Evolutionary conservation across 2,329 filamentous ascomycete genomes (phyloP), one percentile per base, ranked within the genome.

Genomic region (Pyrenochaeta sp.): DNA sequence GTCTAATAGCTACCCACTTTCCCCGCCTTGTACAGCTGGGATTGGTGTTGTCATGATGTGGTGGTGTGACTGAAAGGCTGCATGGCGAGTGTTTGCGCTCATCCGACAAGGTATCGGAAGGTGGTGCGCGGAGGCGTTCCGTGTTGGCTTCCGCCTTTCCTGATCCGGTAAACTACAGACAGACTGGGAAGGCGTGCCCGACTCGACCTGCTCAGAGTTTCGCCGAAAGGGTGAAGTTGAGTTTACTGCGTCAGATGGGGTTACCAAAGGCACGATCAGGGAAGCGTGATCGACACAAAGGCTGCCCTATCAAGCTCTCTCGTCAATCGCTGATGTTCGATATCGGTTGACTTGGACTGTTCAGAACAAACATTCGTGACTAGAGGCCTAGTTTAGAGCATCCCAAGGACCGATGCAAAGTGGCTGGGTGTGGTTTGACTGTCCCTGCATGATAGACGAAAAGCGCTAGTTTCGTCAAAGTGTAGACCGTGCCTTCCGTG

Each of bases 71-170:
- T 32, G 49, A 53, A 47, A 52, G 27, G 24, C 42, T 48, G 7
- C 52, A 52, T 40, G 55, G 55, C 52, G 32, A 49, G 30, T 57
- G 50, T 42, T 37, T 71, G 69, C 71, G 67, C 59, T 72, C 68
- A 67, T 69, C 71, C 69, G 71, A 69, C 42, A 59, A 50, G 44
- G 52, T 42, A 42, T 64, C 69, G 63, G 66, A 61, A 55, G 56
- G 44, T 47, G 50, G 48, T 48, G 52, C 32, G 56, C 54, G 63
- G 59, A 58, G 22, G 52, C 52, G 37, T 67, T 71, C 66, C 66
- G 66, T 60, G 34, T 39, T 19, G 51, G 19, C 50, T 27, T 57
- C 53, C 19, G 54, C 47, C 51, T 60, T 62, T 40, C 58, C 56
- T 25, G 42, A 63, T 60, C 42, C 10, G 49, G 59, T 50, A 39